phyloP scores from a whole-genome alignment of 108 stramenopile species.

The Phaeodactylum tricornutum region DNA sequence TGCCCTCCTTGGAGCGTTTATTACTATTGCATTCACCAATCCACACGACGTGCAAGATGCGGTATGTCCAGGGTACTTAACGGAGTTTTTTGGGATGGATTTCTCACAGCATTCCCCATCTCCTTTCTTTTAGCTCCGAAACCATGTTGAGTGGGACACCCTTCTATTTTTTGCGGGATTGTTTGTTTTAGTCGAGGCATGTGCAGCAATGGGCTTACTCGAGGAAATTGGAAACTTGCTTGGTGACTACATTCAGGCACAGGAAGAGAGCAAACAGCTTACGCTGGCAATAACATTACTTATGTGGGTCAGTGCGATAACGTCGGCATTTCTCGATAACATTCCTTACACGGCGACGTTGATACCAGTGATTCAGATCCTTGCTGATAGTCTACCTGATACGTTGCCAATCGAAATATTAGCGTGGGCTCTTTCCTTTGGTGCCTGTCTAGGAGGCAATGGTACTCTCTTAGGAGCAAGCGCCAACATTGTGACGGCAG shows the following conservation, averaged over 20 bases:
- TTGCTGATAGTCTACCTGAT: conserved; percentile 31
- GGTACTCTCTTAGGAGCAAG: conserved; percentile 51
- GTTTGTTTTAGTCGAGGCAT: conserved; percentile 34
- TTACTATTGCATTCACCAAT: conserved; percentile 46
- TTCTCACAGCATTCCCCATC: no score
- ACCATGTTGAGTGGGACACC: conserved; percentile 18
- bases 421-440: conserved; percentile 49
- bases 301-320: conserved; percentile 54
- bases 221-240: conserved; percentile 33
- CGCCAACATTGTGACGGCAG: conserved; percentile 59
- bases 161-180: background rate
- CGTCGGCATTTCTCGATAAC: conserved; percentile 46
- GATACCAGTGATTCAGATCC: conserved; percentile 44
- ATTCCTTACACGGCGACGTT: conserved; percentile 64
- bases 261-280: conserved; percentile 31
- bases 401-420: conserved; percentile 40
- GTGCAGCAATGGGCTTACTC: conserved; percentile 55
- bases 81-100: no score
- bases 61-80: no score
- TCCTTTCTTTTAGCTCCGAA: no score
- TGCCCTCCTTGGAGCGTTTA: conserved; percentile 44
- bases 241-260: conserved; percentile 27
- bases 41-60: conserved; percentile 60
- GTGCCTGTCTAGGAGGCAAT: conserved; percentile 61
- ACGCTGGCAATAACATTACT: conserved; percentile 41